Evolutionary conservation across 352 stramenopile genomes (phyloP), one percentile per base, ranked within the genome.

Genomic region (Hyaloperonospora brassicae): DNA sequence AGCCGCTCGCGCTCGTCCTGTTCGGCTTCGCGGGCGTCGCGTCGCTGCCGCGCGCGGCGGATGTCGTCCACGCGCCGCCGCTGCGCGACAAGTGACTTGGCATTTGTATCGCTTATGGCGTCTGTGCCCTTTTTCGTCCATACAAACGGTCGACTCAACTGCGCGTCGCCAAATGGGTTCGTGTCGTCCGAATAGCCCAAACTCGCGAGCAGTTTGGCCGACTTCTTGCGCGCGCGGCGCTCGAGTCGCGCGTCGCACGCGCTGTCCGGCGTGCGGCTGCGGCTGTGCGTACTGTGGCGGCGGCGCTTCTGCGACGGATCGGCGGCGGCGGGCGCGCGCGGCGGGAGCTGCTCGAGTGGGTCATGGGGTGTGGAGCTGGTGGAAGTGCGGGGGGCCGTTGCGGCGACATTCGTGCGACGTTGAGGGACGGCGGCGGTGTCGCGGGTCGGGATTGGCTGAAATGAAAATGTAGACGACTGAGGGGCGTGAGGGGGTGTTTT

Each of bases 161-260:
- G 98, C 17, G 93, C 87, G 74, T 99, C 97, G 21, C 96, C 93
- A 54, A 99, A 99, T 43, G 97, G 97, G 71, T 99, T 99, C 40
- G 96, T 87, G 17, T 99, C 95, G 68, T 98, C 96, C n/a, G 95
- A 97, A 72, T 99, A 99, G 35, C 96, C 95, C 62, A 98, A 80
- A 27, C 67, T 70, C 38, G 79, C 69, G 24, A 92, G 69, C 59
- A 94, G 66, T 50, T 92, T 92, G 40, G 79, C 68, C 5, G 81
- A 72, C 43, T 84, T 78, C 61, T 87, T 87, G 52, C 70, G 73
- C 59, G 79, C 70, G 44, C 76, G 83, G 42, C 76, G 79, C 63
- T 72, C 64, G 7, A 39, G 41, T 31, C 79, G 84, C 47, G 72
- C 70, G 34, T 79, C 73, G 0, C 73, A 52, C 0, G 71, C 69